phyloP scores from a whole-genome alignment of 495 filamentous ascomycete genomes.

The Hypoxylon fuscum region DNA sequence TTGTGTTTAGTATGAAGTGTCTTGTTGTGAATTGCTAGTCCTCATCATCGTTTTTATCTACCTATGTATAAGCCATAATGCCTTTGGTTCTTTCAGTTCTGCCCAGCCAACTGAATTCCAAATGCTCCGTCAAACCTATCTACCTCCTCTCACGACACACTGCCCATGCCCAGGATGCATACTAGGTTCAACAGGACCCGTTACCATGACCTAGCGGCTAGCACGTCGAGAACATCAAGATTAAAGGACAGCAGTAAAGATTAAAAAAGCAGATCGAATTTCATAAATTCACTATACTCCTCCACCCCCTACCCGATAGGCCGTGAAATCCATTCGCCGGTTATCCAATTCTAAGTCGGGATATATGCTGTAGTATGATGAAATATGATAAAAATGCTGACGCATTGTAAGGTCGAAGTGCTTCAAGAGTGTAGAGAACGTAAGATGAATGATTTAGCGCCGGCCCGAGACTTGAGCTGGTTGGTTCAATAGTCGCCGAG shows the following conservation, averaged over 20 bases:
- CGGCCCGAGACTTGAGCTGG: not conserved
- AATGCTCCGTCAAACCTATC: constrained; percentile 14
- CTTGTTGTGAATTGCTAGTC: constrained; percentile 23
- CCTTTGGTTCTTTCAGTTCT: constrained; percentile 12
- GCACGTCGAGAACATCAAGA: too few species aligned
- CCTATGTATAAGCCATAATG: constrained; percentile 16
- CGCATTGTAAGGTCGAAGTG: not conserved
- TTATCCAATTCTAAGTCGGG: constrained; percentile 39
- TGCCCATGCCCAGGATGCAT: not conserved
- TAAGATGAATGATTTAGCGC: not conserved
- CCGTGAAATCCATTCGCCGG: constrained; percentile 41
- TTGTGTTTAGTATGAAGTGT: constrained; percentile 7
- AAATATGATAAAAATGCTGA: not conserved
- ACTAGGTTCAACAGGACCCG: not conserved
- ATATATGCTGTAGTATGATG: constrained; percentile 31
- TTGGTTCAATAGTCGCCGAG: constrained; percentile 10
- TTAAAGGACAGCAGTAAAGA: not conserved
- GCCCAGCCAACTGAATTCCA: constrained; percentile 24
- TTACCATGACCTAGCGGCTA: constrained; percentile 1
- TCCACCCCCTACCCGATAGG: constrained; percentile 14
- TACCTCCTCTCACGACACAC: not conserved
- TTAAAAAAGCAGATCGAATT: constrained; percentile 12
- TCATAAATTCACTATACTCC: constrained; percentile 23
- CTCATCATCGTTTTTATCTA: constrained; percentile 26
- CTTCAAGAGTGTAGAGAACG: not conserved